Evolutionary conservation across 2,329 filamentous ascomycete species (phyloP), one percentile per base, ranked within the genome.

Genomic region (Penicillium brevicompactum): DNA sequence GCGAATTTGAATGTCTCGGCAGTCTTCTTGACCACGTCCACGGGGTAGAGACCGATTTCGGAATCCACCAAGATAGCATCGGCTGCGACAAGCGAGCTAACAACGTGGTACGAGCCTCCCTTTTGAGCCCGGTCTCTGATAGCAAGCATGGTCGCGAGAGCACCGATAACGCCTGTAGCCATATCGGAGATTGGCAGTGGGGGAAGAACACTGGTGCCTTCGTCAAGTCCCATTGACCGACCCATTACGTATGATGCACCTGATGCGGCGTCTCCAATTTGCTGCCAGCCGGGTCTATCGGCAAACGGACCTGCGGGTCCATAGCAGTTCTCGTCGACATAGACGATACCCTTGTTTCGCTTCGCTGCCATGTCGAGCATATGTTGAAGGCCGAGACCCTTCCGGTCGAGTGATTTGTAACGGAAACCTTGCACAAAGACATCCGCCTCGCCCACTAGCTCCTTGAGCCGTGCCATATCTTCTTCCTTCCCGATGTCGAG

Each of bases 401-500:
- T 67, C 8, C 62, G 47, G 1, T 55, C 60, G 46, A 84, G 70
- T 9, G 74, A 71, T 6, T 74, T 75, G 8, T 75, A 73, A 8
- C 82, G 73, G 70, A 80, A 85, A 24, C 82, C 82, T 55, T 83
- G 79, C 21, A 84, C 66, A 54, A 84, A 78, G 34, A 84, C 76
- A 61, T 85, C 83, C 22, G 52, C 52, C 1, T 80, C 78, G 5
- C 65, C 62, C 11, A 84, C 62, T 1, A 84, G 73, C 5, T 73
- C 67, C 2, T 70, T 65, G 0, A 83, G 65, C 8, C 75, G 70
- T 1, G 64, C 63, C 53, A 71, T 74, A 46, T 80, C 79, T 1
- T 69, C 65, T 1, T 72, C 60, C 3, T 75, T 70, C 42, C 74
- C 73, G 34, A 84, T 76, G 59, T 85, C 78, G 2, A 85, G 55